Evolutionary conservation across 768 basidiomycete genomes (phyloP), one percentile per base, ranked within the genome.

Genomic region (Panaeolus cyanescens): DNA sequence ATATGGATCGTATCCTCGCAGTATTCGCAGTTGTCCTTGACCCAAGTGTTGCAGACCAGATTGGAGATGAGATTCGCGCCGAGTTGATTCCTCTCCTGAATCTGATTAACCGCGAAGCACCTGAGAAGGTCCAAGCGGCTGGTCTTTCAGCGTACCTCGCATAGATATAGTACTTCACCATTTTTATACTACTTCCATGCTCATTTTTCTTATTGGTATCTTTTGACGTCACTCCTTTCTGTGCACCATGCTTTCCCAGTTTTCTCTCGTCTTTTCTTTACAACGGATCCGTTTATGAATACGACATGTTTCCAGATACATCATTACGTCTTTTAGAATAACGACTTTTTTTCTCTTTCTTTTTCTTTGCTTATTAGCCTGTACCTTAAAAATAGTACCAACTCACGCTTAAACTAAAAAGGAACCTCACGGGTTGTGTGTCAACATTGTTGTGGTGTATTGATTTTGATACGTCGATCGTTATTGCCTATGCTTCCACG

Each of bases 21-120:
- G 88, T 94, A 36, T 97, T 98, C 68, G 85, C 83, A 19, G 81
- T 87, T 70, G 93, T 96, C 34, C 82, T 99, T 55, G 89, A 95
- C 68, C 92, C 93, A 20, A 86, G 68, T 55, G 80, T 75, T 13
- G 77, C 82, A 5, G 93, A 95, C 64, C 91, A 95, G 76, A 76
- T 97, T 64, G 88, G 88, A 9, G 89, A 91, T 45, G 92, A 95
- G 67, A 85, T 89, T 58, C 85, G 90, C 54, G 84, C 79, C 22
- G 86, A 93, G 72, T 77, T 99, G 67, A 86, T 95, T 63, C 79
- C 85, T 42, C 81, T 98, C 33, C 77, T 98, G 62, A 78, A 78
- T 25, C 83, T 85, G 59, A 79, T 99, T 71, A 91, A 91, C 71
- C 77, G 77, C 33, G 86, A 93, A 75, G 84, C 89, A 56, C 90